Percentiles rank a stretch among this genome's conserved stretches.
Evolutionary conservation across 164 flowering plant genomes (phyloP).

Genomic region (Malania oleifera): DNA sequence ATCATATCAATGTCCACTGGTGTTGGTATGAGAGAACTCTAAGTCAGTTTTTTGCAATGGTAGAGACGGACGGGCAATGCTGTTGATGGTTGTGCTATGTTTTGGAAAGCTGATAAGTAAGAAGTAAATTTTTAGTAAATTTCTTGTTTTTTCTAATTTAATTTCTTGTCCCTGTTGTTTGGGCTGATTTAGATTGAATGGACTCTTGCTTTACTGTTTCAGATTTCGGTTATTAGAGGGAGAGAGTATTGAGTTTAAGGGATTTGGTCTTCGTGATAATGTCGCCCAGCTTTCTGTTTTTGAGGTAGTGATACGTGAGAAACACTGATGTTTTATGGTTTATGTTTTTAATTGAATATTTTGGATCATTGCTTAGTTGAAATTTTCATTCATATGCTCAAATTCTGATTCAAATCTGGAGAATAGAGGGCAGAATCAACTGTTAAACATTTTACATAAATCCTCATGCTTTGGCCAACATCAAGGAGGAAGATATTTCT

Average conservation of each 20-base stretch:
- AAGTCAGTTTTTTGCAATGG: slow-evolving; percentile 14
- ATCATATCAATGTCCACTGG: neutral
- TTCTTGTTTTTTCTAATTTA: neutral
- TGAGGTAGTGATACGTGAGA: slow-evolving; percentile 33
- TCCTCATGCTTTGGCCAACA: no score
- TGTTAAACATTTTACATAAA: no score
- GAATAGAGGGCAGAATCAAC: no score
- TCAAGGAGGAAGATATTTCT: no score
- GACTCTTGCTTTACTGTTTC: slow-evolving; percentile 5
- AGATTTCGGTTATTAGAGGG: slow-evolving; percentile 46
- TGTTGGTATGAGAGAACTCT: slow-evolving; percentile 2
- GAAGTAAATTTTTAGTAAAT: slow-evolving; percentile 2
- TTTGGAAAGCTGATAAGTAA: slow-evolving; percentile 58
- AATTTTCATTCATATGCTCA: no score
- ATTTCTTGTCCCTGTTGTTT: neutral
- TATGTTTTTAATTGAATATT: no score
- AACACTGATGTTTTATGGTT: neutral
- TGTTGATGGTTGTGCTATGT: slow-evolving; percentile 67
- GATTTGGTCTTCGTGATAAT: slow-evolving; percentile 51
- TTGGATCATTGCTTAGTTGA: no score
- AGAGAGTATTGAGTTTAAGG: slow-evolving; percentile 44
- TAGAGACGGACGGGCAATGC: slow-evolving; percentile 60
- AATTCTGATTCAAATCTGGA: no score
- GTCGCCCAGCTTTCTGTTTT: slow-evolving; percentile 62
- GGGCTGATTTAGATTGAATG: neutral